Percentiles rank a stretch among this genome's conserved stretches.
These are phyloP conservation scores for Gilbertella persicaria DNA, from an alignment of 371 early-diverging fungal genomes.

Conservation along the genomic window DNA sequence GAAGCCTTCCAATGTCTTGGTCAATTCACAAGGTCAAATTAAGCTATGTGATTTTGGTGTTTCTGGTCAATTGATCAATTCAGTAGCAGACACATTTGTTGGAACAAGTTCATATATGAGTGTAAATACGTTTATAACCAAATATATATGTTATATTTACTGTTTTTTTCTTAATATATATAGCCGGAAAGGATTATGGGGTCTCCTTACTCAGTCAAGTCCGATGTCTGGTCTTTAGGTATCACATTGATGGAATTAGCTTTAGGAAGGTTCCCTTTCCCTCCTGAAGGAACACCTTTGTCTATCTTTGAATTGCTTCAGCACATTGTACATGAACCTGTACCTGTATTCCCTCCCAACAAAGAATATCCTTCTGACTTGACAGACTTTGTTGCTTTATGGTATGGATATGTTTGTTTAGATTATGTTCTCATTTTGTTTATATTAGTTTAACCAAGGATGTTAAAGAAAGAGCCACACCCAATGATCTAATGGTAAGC, in stretches of 20 bases:
- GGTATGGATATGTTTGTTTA: conserved; percentile 46
- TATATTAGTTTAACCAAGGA: conserved; percentile 74
- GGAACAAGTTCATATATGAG: conserved; percentile 93
- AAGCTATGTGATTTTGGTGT: conserved; percentile 94
- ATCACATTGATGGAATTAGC: conserved; percentile 93
- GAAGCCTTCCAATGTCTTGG: conserved; percentile 82
- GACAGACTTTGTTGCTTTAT: conserved; percentile 75
- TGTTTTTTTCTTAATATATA: not conserved
- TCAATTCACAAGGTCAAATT: conserved; percentile 79
- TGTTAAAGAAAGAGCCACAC: conserved; percentile 70
- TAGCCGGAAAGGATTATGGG: conserved; percentile 97
- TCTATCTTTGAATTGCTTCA: conserved; percentile 91
- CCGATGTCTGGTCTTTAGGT: conserved; percentile 96
- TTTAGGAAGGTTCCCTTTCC: conserved; percentile 88
- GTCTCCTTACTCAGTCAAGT: conserved; percentile 85
- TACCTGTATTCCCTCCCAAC: conserved; percentile 77
- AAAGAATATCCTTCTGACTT: conserved; percentile 71
- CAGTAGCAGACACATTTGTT: conserved; percentile 87
- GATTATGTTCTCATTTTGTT: conserved; percentile 4
- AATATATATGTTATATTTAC: not conserved
- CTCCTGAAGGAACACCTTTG: conserved; percentile 71
- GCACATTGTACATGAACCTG: conserved; percentile 90
- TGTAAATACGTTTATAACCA: conserved; percentile 52
- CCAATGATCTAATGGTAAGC: conserved; percentile 66
- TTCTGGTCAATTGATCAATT: conserved; percentile 78